Percentiles rank a stretch among this genome's conserved stretches.
phyloP scores from a whole-genome alignment of 306 rosid genomes.

The Myrica gale region DNA sequence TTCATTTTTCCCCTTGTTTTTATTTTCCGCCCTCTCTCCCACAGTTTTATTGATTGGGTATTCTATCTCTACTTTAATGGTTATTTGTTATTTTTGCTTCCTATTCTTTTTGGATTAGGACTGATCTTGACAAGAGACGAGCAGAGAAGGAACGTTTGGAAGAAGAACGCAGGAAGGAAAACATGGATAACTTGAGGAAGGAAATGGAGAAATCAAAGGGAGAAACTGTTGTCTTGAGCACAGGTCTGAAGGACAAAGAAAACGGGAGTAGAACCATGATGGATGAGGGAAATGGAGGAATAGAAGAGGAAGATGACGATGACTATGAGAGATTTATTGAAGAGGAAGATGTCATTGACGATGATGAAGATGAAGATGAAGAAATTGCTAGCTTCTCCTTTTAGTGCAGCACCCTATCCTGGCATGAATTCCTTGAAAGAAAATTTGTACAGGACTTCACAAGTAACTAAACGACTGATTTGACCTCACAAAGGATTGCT shows the following conservation, averaged over 20 bases:
- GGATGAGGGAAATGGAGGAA: conserved; percentile 46
- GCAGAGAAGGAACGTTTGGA: conserved; percentile 74
- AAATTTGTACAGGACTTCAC: conserved; percentile 35
- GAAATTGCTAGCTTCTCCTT: conserved; percentile 42
- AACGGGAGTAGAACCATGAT: conserved; percentile 36
- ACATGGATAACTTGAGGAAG: conserved; percentile 66
- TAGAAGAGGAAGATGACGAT: conserved; percentile 39
- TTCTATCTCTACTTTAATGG: neutral
- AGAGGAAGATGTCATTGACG: conserved; percentile 51
- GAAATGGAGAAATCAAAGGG: conserved; percentile 71
- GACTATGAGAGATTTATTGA: conserved; percentile 43
- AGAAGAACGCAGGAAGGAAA: conserved; percentile 69
- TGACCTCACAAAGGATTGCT: too few relatives aligned
- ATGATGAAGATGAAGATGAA: conserved; percentile 55
- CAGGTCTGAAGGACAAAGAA: conserved; percentile 61
- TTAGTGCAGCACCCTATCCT: conserved; percentile 16
- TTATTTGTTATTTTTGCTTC: conserved; percentile 5
- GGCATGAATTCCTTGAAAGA: conserved; percentile 15
- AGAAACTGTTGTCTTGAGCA: conserved; percentile 69
- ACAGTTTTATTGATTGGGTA: conserved; percentile 3
- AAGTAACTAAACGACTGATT: neutral
- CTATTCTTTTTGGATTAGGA: conserved; percentile 40
- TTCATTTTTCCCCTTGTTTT: conserved; percentile 14
- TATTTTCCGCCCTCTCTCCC: neutral
- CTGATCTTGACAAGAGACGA: conserved; percentile 77